These are phyloP conservation scores for Marasmius fiardii DNA, from an alignment of 1,284 basidiomycete genomes.

Conservation along the genomic window DNA sequence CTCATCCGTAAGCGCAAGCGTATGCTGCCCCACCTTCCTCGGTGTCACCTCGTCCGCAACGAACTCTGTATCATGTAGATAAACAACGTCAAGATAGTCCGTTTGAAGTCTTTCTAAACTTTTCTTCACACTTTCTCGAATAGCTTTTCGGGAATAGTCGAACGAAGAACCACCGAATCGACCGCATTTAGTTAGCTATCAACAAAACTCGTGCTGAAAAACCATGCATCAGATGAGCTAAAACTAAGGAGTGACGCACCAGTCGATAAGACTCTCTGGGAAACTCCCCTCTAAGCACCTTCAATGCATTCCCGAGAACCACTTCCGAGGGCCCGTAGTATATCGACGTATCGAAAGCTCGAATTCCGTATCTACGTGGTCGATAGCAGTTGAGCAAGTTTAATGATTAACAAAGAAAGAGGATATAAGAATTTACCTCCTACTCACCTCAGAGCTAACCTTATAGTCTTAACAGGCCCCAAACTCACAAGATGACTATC, in stretches of 20 bases:
- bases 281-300: constrained; percentile 64
- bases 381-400: neutral
- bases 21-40: constrained; percentile 50
- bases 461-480: constrained; percentile 67
- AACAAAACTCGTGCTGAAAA: too few species aligned
- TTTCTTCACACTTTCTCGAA: constrained; percentile 69
- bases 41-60: constrained; percentile 60
- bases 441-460: constrained; percentile 77
- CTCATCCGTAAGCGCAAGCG: constrained; percentile 49
- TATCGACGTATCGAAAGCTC: constrained; percentile 86
- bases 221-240: too few species aligned
- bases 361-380: constrained; percentile 75
- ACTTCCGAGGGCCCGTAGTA: constrained; percentile 93
- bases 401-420: neutral
- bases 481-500: constrained; percentile 58
- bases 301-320: constrained; percentile 76
- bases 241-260: too few species aligned
- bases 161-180: constrained; percentile 78
- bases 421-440: too few species aligned
- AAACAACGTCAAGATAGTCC: constrained; percentile 81
- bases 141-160: constrained; percentile 74
- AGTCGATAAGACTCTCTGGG: constrained; percentile 80
- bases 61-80: constrained; percentile 93
- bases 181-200: constrained; percentile 94
- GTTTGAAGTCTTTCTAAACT: constrained; percentile 78